Evolutionary conservation across 2,329 filamentous ascomycete species (phyloP), one percentile per base, ranked within the genome.

Genomic region (Pestalotiopsis sp.): DNA sequence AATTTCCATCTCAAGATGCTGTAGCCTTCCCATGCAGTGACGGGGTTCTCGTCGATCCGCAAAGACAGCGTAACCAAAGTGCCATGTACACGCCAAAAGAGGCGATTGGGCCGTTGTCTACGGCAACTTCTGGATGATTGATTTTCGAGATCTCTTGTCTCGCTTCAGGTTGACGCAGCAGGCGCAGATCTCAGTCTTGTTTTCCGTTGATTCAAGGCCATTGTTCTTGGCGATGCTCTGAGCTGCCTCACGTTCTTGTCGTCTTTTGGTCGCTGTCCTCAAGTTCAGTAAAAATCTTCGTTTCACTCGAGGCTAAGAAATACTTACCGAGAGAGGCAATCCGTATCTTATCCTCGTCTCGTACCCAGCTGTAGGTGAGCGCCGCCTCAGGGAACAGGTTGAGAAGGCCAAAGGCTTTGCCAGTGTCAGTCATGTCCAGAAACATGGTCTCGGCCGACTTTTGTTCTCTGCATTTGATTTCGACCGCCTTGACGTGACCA

Each of bases 371-470:
- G 72, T 86, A 86, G 45, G 79, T 75, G 49, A 85, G 76, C 6
- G 83, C 83, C 27, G 82, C 79, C 68, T 86, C 84, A 2, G 84
- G 84, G 67, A 82, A 86, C n/a, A 85, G 78, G 66, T 76, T 74
- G 6, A 76, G 61, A 14, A 81, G 71, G 68, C 72, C 77, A 52
- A 70, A 67, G 6, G 70, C 64, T 41, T 72, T 77, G 12, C 3
- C 3, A n/a, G 45, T n/a, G 4, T 20, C 45, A 6, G n/a, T 3
- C n/a, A 20, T n/a, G 9, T 23, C 45, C 45, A 20, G 7, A 9
- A 52, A 52, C 45, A 52, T 9, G 57, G 59, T 39, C 36, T 62
- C n/a, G 55, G 74, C 69, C 14, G 76, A 72, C 6, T 41, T n/a
- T 65, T 79, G 78, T 0, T 74, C 36, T 38, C 78, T 71, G 3